Conservation (phyloP, 192 early-diverging fungal species). For the Backusella tarrabulga region DNA sequence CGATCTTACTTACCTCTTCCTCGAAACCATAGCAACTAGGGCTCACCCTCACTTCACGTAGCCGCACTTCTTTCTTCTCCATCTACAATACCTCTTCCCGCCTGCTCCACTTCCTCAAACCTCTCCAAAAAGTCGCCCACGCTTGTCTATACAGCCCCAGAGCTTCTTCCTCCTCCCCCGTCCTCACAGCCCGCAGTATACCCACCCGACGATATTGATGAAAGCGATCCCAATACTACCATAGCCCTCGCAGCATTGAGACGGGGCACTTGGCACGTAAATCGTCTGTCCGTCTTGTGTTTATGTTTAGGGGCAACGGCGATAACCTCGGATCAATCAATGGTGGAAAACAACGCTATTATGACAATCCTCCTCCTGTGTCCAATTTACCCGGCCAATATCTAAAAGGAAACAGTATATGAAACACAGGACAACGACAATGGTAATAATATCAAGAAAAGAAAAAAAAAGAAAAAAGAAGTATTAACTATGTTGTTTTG, state of each 20-base stretch:
- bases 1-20: background rate
- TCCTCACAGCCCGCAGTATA: background rate
- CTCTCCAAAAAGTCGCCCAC: background rate
- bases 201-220: constrained; percentile 21
- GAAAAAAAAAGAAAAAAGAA: background rate
- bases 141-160: background rate
- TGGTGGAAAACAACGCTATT: constrained; percentile 1
- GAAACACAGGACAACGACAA: background rate
- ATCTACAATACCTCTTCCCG: background rate
- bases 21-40: background rate
- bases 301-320: constrained; percentile 19
- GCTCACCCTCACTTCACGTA: constrained; percentile 1
- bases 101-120: constrained; percentile 10
- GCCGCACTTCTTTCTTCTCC: background rate
- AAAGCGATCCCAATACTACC: constrained; percentile 35
- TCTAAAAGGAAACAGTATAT: background rate
- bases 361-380: constrained; percentile 18
- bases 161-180: background rate
- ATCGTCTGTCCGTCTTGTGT: constrained; percentile 36
- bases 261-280: constrained; percentile 35
- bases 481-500: background rate
- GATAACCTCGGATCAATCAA: background rate
- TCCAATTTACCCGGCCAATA: constrained; percentile 7
- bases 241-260: constrained; percentile 37
- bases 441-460: background rate